A percentile compares a stretch with the other conserved stretches of the same genome.
Evolutionary conservation across 1,139 yeast species (phyloP).

Genomic region (Scheffersomyces segobiensis): DNA sequence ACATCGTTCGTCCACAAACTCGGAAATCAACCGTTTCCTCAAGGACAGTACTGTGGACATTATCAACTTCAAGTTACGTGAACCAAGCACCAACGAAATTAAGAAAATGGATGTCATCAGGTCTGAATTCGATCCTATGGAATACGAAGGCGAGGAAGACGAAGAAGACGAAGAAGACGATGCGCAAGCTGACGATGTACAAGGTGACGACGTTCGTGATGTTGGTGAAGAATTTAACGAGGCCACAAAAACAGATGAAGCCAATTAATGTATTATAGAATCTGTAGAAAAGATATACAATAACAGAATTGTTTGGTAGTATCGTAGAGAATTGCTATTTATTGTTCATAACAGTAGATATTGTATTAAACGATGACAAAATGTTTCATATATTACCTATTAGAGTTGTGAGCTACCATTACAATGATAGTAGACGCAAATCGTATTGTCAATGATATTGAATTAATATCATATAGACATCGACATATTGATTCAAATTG

Average conservation of each 20-base stretch:
- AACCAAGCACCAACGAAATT: slow-evolving; percentile 71
- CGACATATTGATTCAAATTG: not conserved
- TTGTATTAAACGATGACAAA: not conserved
- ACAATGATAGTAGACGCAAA: no score
- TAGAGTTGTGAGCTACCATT: not conserved
- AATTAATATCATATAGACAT: not conserved
- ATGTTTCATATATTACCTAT: not conserved
- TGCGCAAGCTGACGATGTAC: slow-evolving; percentile 8
- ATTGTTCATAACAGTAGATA: not conserved
- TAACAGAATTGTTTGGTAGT: not conserved
- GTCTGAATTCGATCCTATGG: slow-evolving; percentile 77
- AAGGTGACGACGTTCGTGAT: slow-evolving; percentile 2
- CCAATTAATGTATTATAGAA: not conserved
- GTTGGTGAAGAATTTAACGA: slow-evolving; percentile 11
- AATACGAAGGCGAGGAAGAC: slow-evolving; percentile 56
- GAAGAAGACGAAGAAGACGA: slow-evolving; percentile 32
- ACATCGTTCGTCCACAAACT: slow-evolving; percentile 59
- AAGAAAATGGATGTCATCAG: slow-evolving; percentile 66
- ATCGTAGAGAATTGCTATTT: not conserved
- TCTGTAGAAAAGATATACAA: not conserved
- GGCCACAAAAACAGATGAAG: not conserved
- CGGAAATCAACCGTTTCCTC: slow-evolving; percentile 51
- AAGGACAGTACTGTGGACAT: slow-evolving; percentile 54
- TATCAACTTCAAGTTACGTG: slow-evolving; percentile 64
- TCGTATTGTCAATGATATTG: no score